These are phyloP conservation scores for Capsicum chinense DNA, from an alignment of 257 asterid genomes.

Conservation along the genomic window DNA sequence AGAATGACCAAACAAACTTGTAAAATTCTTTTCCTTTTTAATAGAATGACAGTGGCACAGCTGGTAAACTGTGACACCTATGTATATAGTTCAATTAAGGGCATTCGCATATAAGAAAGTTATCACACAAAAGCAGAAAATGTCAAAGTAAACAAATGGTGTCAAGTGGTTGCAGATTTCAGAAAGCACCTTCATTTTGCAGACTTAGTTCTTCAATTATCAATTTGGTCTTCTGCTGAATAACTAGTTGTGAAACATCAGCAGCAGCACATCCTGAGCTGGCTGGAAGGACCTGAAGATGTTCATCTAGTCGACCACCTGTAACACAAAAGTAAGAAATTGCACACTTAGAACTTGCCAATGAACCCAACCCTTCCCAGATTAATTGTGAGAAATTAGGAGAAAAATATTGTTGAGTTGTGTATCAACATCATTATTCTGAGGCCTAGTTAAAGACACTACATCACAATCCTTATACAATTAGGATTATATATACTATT, in stretches of 20 bases:
- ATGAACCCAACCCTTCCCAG: slow-evolving; percentile 13
- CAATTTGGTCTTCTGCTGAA: slow-evolving; percentile 33
- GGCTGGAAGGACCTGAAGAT: slow-evolving; percentile 31
- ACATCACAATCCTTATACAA: too few species aligned
- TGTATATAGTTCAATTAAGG: not conserved
- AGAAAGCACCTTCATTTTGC: slow-evolving; percentile 52
- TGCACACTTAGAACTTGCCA: slow-evolving; percentile 27
- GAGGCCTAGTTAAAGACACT: too few species aligned
- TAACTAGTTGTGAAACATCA: slow-evolving; percentile 32
- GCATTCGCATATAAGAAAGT: slow-evolving; percentile 2
- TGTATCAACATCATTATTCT: too few species aligned
- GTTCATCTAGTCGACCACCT: slow-evolving; percentile 41
- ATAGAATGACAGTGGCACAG: slow-evolving; percentile 15
- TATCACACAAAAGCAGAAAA: not conserved
- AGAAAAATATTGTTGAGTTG: too few species aligned
- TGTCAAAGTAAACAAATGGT: not conserved
- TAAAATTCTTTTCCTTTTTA: not conserved
- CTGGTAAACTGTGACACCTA: slow-evolving; percentile 8
- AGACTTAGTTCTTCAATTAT: slow-evolving; percentile 36
- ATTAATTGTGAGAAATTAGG: not conserved
- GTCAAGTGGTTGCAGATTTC: slow-evolving; percentile 19
- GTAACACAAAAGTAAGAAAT: slow-evolving; percentile 23
- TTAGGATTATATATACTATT: too few species aligned
- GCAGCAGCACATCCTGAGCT: slow-evolving; percentile 32
- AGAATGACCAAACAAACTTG: not conserved